These are phyloP conservation scores for Fomes fomentarius DNA, from an alignment of 1,284 basidiomycete species.

Conservation along the genomic window DNA sequence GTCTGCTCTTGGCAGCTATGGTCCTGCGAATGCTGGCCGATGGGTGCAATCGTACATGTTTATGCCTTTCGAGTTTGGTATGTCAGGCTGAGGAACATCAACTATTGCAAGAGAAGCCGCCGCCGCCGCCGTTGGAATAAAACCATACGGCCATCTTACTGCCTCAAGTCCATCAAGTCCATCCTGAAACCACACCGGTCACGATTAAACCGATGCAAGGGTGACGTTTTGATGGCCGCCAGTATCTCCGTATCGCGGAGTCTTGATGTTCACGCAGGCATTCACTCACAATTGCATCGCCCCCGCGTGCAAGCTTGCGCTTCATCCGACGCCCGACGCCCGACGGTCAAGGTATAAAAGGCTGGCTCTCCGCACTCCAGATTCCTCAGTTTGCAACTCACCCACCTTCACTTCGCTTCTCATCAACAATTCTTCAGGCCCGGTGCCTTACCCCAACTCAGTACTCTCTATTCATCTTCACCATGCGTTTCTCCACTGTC, in stretches of 20 bases:
- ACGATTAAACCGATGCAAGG: not conserved
- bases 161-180: not conserved
- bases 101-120: too few relatives aligned
- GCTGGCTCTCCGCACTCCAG: not conserved
- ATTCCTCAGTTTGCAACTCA: slow-evolving; percentile 18
- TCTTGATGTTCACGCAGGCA: too few relatives aligned
- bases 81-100: too few relatives aligned
- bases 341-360: slow-evolving; percentile 4
- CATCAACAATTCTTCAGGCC: slow-evolving; percentile 17
- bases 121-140: too few relatives aligned
- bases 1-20: too few relatives aligned
- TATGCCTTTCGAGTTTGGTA: too few relatives aligned
- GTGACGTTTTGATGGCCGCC: slow-evolving; percentile 1
- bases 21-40: too few relatives aligned
- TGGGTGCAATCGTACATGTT: too few relatives aligned
- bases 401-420: slow-evolving; percentile 6
- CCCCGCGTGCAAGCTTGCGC: too few relatives aligned
- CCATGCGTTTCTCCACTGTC: slow-evolving; percentile 19
- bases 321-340: too few relatives aligned
- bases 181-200: not conserved
- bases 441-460: slow-evolving; percentile 20
- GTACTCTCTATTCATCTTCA: slow-evolving; percentile 17
- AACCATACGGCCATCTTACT: too few relatives aligned
- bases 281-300: too few relatives aligned
- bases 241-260: not conserved